These are phyloP conservation scores for Pezicula radicicola DNA, from an alignment of 2,329 filamentous ascomycete species.

Conservation along the genomic window DNA sequence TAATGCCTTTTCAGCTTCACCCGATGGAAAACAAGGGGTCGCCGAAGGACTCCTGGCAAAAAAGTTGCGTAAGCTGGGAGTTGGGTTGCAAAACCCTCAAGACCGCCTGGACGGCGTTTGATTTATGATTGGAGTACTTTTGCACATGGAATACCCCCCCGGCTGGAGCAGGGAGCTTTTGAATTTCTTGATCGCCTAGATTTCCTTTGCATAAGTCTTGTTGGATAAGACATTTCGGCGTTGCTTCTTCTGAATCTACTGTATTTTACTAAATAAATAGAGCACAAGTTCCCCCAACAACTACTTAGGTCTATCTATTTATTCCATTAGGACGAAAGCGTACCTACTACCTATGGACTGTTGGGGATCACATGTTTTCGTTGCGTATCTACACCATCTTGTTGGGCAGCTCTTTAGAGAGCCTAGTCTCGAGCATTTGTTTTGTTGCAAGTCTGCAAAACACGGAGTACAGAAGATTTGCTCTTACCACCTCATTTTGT, in stretches of 20 bases:
- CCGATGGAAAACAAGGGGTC: conserved; percentile 36
- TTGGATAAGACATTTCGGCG: not conserved
- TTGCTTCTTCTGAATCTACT: not conserved
- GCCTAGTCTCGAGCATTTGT: too few relatives aligned
- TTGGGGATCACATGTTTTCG: too few relatives aligned
- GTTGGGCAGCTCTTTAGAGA: too few relatives aligned
- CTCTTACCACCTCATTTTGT: too few relatives aligned
- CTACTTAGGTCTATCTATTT: too few relatives aligned
- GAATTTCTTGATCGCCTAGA: not conserved
- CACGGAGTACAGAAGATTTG: too few relatives aligned
- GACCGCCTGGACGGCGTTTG: conserved; percentile 17
- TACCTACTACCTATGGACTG: too few relatives aligned
- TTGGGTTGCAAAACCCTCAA: conserved; percentile 13
- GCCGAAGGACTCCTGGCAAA: conserved; percentile 69
- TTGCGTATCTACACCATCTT: too few relatives aligned
- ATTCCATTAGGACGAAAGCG: too few relatives aligned
- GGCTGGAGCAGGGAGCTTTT: conserved; percentile 11
- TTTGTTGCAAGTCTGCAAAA: too few relatives aligned
- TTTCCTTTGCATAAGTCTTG: not conserved
- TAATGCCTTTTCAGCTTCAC: conserved; percentile 42
- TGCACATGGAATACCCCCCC: conserved; percentile 23
- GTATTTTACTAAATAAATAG: too few relatives aligned
- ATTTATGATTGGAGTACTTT: conserved; percentile 20
- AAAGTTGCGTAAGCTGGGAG: conserved; percentile 51
- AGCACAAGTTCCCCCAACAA: too few relatives aligned